Conservation (phyloP, 441 rosid species). For the Eruca vesicaria region DNA sequence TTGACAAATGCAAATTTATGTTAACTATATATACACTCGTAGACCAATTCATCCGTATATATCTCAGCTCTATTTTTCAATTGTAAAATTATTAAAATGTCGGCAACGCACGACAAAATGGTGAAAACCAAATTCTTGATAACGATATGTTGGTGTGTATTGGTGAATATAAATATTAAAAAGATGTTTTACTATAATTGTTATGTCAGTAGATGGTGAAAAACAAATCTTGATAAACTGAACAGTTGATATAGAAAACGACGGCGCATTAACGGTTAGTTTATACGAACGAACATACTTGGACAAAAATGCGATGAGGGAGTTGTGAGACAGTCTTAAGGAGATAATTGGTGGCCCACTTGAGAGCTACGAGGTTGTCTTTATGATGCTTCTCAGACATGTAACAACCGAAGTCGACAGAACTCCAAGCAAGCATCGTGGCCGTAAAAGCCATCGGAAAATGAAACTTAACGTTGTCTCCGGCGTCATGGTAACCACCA, state of each 20-base stretch:
- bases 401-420: slow-evolving; percentile 65
- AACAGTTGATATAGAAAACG: neutral
- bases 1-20: neutral
- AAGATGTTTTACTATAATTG: neutral
- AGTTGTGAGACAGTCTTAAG: slow-evolving; percentile 79
- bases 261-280: neutral
- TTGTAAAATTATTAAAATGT: neutral
- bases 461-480: slow-evolving; percentile 84
- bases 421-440: slow-evolving; percentile 85
- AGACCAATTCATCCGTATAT: neutral
- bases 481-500: slow-evolving; percentile 94
- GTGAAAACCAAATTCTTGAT: neutral
- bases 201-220: neutral
- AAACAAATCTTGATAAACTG: too few relatives aligned
- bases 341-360: slow-evolving; percentile 82
- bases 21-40: neutral
- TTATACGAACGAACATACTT: slow-evolving; percentile 48
- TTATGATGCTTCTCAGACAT: slow-evolving; percentile 61
- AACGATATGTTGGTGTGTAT: neutral
- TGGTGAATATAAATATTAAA: neutral
- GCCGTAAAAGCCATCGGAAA: slow-evolving; percentile 92
- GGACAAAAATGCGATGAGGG: slow-evolving; percentile 88
- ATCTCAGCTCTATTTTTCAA: neutral
- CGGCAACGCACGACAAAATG: neutral
- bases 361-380: slow-evolving; percentile 51